These are phyloP conservation scores for Zymoseptoria passerinii DNA, from an alignment of 2,329 filamentous ascomycete genomes.

Conservation along the genomic window DNA sequence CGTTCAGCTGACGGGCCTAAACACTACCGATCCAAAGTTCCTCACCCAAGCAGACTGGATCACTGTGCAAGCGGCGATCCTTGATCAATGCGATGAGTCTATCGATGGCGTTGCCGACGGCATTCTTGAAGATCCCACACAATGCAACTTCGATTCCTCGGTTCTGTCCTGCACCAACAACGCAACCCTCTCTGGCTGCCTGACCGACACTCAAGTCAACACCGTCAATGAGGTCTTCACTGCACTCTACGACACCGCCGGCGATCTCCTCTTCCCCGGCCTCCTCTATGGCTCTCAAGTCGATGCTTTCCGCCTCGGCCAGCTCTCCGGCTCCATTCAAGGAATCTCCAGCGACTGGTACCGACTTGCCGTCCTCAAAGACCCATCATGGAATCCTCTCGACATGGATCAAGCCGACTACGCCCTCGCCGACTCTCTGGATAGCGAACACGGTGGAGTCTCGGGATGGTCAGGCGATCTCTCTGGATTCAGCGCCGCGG, in stretches of 20 bases:
- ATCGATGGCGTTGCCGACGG: conserved; percentile 43
- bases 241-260: conserved; percentile 36
- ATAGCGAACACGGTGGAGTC: conserved; percentile 37
- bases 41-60: conserved; percentile 35
- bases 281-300: conserved; percentile 43
- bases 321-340: conserved; percentile 37
- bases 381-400: conserved; percentile 35
- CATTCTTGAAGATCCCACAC: conserved; percentile 39
- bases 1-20: conserved; percentile 34
- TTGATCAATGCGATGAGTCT: conserved; percentile 43
- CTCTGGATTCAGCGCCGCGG: conserved; percentile 31
- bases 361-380: conserved; percentile 42
- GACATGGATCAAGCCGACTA: conserved; percentile 36
- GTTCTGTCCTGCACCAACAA: conserved; percentile 31
- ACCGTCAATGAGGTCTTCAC: conserved; percentile 38
- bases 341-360: conserved; percentile 42
- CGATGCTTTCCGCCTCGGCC: conserved; percentile 29
- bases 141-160: conserved; percentile 35
- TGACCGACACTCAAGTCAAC: conserved; percentile 37
- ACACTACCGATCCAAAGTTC: conserved; percentile 34
- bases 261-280: conserved; percentile 43
- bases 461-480: conserved; percentile 32
- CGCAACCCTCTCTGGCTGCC: conserved; percentile 32
- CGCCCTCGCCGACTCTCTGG: conserved; percentile 29
- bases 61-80: conserved; percentile 36